Conservation (phyloP, 108 stramenopile species). For the Hondaea fermentalgiana region DNA sequence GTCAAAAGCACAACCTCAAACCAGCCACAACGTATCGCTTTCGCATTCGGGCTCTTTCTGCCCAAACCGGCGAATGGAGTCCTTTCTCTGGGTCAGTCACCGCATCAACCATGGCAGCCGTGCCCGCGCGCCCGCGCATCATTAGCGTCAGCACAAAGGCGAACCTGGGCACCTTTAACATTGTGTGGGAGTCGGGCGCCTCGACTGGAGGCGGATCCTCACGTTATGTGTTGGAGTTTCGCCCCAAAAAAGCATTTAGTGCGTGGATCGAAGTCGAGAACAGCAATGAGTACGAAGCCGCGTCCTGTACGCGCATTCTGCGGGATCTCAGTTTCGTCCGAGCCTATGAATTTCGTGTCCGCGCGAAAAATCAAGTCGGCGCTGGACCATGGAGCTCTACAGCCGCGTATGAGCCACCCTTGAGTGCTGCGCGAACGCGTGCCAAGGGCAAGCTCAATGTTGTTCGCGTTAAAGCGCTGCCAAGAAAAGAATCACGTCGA, state of each 20-base stretch:
- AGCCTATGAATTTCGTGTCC: not conserved
- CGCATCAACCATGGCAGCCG: not conserved
- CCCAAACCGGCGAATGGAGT: conserved; percentile 9
- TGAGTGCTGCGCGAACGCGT: too few species aligned
- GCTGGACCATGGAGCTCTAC: not conserved
- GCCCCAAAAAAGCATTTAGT: not conserved
- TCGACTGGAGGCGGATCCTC: not conserved
- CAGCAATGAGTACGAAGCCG: not conserved
- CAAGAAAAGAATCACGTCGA: not conserved
- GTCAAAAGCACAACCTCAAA: conserved; percentile 1
- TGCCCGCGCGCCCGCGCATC: not conserved
- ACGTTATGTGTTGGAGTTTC: not conserved
- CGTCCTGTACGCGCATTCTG: not conserved
- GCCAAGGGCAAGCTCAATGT: not conserved
- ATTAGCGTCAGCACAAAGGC: not conserved
- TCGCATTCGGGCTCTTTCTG: not conserved
- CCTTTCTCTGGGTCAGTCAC: not conserved
- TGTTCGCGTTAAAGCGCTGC: not conserved
- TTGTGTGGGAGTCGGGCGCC: not conserved
- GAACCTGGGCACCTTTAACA: not conserved
- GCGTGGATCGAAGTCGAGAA: not conserved
- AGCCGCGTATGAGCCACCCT: not conserved
- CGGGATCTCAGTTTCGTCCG: not conserved
- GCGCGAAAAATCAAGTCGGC: not conserved
- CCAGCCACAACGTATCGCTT: not conserved